Evolutionary conservation across 345 rosid species (phyloP).

Genomic region (Pistacia vera): DNA sequence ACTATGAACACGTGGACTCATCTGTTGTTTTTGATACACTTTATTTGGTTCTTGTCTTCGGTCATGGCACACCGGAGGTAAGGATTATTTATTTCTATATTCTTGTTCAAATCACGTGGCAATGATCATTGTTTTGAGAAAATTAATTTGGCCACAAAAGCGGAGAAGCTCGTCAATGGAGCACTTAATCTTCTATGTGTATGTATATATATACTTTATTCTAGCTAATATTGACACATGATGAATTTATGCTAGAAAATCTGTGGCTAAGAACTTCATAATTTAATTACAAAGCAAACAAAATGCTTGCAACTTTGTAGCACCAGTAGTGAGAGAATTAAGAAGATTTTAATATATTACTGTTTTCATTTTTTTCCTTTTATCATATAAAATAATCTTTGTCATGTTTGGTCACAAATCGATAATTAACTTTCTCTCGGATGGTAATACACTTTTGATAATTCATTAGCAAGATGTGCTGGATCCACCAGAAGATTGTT

Average conservation of each 20-base stretch:
- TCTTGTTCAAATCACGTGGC: not conserved
- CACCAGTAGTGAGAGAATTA: not conserved
- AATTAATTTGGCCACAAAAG: not conserved
- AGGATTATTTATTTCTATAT: not conserved
- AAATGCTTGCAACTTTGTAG: not conserved
- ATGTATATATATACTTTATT: not conserved
- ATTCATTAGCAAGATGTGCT: constrained; percentile 70
- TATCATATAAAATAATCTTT: not conserved
- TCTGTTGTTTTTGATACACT: constrained; percentile 96
- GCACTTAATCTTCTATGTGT: not conserved
- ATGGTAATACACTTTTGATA: constrained; percentile 14
- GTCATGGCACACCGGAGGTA: constrained; percentile 90
- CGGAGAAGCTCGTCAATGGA: not conserved
- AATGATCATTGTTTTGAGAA: not conserved
- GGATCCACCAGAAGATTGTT: constrained; percentile 98
- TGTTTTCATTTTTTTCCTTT: not conserved
- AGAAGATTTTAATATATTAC: not conserved
- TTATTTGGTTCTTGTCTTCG: constrained; percentile 75
- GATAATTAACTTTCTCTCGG: constrained; percentile 10
- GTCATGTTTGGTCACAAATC: not conserved
- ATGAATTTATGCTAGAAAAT: too few relatives aligned
- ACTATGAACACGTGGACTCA: constrained; percentile 96
- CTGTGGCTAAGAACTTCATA: not conserved
- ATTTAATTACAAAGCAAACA: not conserved
- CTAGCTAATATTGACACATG: not conserved